A percentile compares a stretch with the other conserved stretches of the same genome.
These are phyloP conservation scores for Gnomoniopsis sp. DNA, from an alignment of 2,329 filamentous ascomycete species.

Conservation along the genomic window DNA sequence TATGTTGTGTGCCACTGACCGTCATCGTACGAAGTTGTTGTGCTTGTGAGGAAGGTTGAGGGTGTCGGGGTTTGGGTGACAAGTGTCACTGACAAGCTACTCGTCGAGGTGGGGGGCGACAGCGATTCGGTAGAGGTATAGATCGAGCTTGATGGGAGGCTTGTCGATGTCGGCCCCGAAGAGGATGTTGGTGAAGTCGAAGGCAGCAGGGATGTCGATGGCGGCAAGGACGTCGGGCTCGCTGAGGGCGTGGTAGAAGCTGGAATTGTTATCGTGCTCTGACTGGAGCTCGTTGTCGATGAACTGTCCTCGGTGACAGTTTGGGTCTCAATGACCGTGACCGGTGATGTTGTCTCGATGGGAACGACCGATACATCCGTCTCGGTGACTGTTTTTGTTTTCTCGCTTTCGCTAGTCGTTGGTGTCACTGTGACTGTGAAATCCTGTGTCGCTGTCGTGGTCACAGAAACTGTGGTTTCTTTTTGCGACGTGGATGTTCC, in stretches of 20 bases:
- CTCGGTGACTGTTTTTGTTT: conserved; percentile 6
- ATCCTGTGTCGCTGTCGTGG: neutral
- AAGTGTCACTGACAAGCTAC: neutral
- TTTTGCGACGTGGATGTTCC: conserved; percentile 4
- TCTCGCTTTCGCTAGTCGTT: neutral
- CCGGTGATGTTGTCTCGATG: neutral
- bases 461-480: conserved; percentile 2
- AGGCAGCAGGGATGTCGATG: neutral
- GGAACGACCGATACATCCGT: conserved; percentile 11
- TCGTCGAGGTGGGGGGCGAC: conserved; percentile 4
- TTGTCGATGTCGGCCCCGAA: neutral
- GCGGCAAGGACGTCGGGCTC: neutral
- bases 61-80: neutral
- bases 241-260: neutral
- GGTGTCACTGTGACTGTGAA: conserved; percentile 4
- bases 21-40: conserved; percentile 9
- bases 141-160: neutral
- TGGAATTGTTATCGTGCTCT: neutral
- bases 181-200: neutral
- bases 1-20: conserved; percentile 18
- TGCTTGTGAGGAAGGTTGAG: conserved; percentile 13
- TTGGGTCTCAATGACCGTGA: conserved; percentile 11
- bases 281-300: neutral
- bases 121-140: neutral
- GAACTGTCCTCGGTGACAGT: conserved; percentile 5